These are phyloP conservation scores for Effrenium voratum DNA, from an alignment of 73 alveolate species.

Conservation along the genomic window DNA sequence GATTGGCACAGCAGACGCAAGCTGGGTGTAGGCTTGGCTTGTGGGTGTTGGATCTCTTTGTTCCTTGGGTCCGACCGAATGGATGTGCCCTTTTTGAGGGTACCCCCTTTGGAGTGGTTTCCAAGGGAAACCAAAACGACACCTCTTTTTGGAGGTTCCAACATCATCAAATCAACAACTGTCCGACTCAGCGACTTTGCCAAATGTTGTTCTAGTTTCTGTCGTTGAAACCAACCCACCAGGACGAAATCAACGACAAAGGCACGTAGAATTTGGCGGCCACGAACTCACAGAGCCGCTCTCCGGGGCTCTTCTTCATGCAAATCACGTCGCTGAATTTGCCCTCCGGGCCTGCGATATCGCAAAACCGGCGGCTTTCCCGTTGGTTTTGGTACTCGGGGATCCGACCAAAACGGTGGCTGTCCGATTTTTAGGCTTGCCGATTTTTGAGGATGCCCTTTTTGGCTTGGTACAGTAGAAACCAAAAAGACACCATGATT, in stretches of 20 bases:
- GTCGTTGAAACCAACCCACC: background rate
- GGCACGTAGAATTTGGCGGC: slow-evolving; percentile 55
- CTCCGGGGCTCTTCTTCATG: slow-evolving; percentile 58
- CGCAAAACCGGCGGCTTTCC: background rate
- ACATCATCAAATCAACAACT: too few relatives aligned
- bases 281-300: slow-evolving; percentile 73
- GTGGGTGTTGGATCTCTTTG: too few relatives aligned
- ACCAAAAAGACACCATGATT: background rate
- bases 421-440: too few relatives aligned
- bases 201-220: background rate
- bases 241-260: background rate
- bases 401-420: background rate
- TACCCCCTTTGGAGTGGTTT: too few relatives aligned
- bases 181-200: background rate
- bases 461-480: background rate
- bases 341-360: slow-evolving; percentile 13
- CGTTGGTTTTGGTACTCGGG: background rate
- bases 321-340: slow-evolving; percentile 41
- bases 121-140: too few relatives aligned
- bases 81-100: too few relatives aligned
- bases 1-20: too few relatives aligned
- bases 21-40: too few relatives aligned
- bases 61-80: too few relatives aligned
- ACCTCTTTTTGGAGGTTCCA: too few relatives aligned
- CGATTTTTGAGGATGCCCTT: background rate